These are phyloP conservation scores for Colletotrichum tropicale DNA, from an alignment of 2,329 filamentous ascomycete species.

Conservation along the genomic window DNA sequence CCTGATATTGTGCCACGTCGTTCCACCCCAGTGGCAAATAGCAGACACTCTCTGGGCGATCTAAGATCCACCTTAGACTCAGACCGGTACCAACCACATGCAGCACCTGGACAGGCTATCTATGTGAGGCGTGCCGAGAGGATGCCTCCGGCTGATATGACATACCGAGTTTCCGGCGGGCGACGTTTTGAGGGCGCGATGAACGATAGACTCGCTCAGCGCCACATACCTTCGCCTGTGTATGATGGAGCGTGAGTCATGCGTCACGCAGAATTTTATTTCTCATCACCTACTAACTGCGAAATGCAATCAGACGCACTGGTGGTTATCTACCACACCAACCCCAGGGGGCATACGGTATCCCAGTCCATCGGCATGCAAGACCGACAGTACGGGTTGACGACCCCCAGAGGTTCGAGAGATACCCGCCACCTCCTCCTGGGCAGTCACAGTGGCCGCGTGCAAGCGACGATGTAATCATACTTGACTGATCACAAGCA, in stretches of 20 bases:
- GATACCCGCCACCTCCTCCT: slow-evolving; percentile 19
- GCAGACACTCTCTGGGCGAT: background rate
- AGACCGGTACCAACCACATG: background rate
- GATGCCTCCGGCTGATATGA: background rate
- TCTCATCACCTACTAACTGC: background rate
- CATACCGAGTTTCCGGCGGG: background rate
- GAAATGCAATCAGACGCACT: background rate
- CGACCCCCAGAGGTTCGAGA: background rate
- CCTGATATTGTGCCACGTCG: background rate
- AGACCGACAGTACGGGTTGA: background rate
- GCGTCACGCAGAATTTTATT: background rate
- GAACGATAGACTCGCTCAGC: background rate
- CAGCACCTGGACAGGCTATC: background rate
- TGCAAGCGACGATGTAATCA: slow-evolving; percentile 32
- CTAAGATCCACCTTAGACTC: background rate
- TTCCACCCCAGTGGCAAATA: background rate
- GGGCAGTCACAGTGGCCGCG: slow-evolving; percentile 24
- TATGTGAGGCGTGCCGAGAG: slow-evolving; percentile 5
- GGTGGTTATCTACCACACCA: slow-evolving; percentile 20
- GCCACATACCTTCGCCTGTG: background rate
- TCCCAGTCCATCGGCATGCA: slow-evolving; percentile 3
- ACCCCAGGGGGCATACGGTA: slow-evolving; percentile 12
- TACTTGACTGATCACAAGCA: slow-evolving; percentile 29
- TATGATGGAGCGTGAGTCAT: slow-evolving; percentile 6
- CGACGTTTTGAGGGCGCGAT: background rate